A percentile compares a stretch with the other conserved stretches of the same genome.
Conservation (phyloP, 2,329 filamentous ascomycete species). For the Alternaria dauci region DNA sequence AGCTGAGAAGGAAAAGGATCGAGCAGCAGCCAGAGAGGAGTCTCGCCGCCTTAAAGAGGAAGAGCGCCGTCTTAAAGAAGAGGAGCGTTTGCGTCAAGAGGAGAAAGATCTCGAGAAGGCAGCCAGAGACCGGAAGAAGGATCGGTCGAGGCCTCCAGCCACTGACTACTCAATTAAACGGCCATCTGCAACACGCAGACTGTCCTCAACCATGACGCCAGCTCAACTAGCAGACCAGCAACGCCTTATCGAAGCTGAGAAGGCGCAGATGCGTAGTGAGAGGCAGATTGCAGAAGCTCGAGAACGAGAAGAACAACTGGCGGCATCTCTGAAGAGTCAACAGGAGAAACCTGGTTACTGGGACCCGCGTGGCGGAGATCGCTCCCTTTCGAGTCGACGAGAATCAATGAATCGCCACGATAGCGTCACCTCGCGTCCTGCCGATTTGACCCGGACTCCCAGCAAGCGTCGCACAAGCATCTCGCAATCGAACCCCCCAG, state of each 20-base stretch:
- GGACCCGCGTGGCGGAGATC: constrained; percentile 30
- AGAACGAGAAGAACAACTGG: constrained; percentile 37
- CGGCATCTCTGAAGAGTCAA: constrained; percentile 26
- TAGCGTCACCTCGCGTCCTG: constrained; percentile 30
- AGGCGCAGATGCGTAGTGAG: constrained; percentile 34
- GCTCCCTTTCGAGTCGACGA: constrained; percentile 22
- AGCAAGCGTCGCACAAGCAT: constrained; percentile 36
- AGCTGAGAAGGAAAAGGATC: constrained; percentile 32
- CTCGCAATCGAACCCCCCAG: constrained; percentile 33
- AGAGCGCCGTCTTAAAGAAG: constrained; percentile 26
- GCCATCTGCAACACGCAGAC: constrained; percentile 26
- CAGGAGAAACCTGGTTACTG: constrained; percentile 37
- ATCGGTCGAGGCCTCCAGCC: constrained; percentile 28
- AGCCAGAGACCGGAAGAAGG: constrained; percentile 27
- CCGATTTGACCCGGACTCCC: constrained; percentile 23
- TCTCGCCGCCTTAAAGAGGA: constrained; percentile 26
- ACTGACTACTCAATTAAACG: constrained; percentile 25
- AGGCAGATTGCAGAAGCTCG: constrained; percentile 31
- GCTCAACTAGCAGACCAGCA: constrained; percentile 26
- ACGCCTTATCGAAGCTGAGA: constrained; percentile 32
- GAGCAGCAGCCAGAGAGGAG: constrained; percentile 30
- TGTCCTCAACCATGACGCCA: constrained; percentile 29
- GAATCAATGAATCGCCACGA: constrained; percentile 31
- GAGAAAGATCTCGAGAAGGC: constrained; percentile 12
- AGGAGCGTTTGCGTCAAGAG: constrained; percentile 26